Evolutionary conservation across 2,329 filamentous ascomycete genomes (phyloP).

Genomic region (Cladosporium sp.): DNA sequence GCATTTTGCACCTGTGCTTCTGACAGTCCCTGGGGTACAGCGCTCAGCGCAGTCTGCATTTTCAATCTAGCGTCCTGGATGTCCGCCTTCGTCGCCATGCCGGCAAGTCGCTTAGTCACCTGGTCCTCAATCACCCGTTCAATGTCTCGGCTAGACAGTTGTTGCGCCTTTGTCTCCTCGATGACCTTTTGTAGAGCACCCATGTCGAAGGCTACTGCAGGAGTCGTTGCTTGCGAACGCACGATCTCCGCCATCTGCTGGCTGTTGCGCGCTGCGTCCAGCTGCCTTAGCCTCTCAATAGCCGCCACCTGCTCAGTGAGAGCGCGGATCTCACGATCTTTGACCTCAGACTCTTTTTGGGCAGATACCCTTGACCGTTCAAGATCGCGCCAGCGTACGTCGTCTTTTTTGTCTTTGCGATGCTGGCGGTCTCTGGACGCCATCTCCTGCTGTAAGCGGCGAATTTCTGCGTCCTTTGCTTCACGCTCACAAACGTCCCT

Average conservation of each 20-base stretch:
- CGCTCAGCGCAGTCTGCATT: slow-evolving; percentile 13
- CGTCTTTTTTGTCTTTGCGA: not conserved
- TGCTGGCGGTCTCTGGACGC: not conserved
- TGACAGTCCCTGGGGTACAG: slow-evolving; percentile 1
- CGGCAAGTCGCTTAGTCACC: slow-evolving; percentile 9
- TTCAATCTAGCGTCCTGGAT: slow-evolving; percentile 5
- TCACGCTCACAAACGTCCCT: not conserved
- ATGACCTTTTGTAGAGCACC: slow-evolving; percentile 11
- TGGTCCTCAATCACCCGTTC: slow-evolving; percentile 11
- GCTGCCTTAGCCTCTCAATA: not conserved
- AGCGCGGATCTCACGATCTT: not conserved
- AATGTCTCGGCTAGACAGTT: slow-evolving; percentile 9
- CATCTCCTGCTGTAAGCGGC: not conserved
- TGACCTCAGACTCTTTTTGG: not conserved
- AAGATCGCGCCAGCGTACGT: not conserved
- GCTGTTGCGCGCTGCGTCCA: slow-evolving; percentile 1
- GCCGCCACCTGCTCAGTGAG: not conserved
- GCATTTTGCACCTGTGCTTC: slow-evolving; percentile 11
- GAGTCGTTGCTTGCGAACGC: slow-evolving; percentile 4
- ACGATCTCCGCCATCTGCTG: slow-evolving; percentile 4
- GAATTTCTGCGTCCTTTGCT: slow-evolving; percentile 1
- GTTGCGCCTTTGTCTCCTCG: slow-evolving; percentile 8
- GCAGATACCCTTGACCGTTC: not conserved
- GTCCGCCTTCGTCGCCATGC: slow-evolving; percentile 14
- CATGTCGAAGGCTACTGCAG: slow-evolving; percentile 7